These are phyloP conservation scores for Xylaria scruposa DNA, from an alignment of 495 filamentous ascomycete genomes.

Conservation along the genomic window DNA sequence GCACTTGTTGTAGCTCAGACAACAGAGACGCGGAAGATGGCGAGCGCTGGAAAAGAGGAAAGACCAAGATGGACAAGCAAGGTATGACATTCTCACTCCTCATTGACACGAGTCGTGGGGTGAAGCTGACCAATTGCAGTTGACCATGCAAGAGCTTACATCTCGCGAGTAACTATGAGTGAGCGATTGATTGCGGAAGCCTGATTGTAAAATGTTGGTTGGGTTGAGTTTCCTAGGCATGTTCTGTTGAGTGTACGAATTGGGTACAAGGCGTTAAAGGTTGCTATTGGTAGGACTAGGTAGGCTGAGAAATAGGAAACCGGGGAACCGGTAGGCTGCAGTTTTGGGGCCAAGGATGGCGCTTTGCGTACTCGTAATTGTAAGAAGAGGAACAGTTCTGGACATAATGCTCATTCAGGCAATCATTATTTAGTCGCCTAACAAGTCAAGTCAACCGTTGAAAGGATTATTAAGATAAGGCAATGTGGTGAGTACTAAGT, in stretches of 20 bases:
- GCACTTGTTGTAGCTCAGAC: constrained; percentile 32
- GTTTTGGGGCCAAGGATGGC: neutral
- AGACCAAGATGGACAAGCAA: constrained; percentile 37
- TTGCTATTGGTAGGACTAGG: constrained; percentile 3
- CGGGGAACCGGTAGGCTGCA: neutral
- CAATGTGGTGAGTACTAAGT: constrained; percentile 9
- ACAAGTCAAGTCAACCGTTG: neutral
- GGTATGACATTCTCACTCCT: constrained; percentile 26
- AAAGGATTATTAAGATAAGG: constrained; percentile 8
- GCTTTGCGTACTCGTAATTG: neutral
- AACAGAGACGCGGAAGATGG: neutral
- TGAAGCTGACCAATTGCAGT: constrained; percentile 25
- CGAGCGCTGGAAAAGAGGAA: constrained; percentile 9
- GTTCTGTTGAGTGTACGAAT: constrained; percentile 5
- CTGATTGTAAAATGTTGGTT: constrained; percentile 2
- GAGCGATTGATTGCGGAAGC: constrained; percentile 17
- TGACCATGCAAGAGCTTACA: constrained; percentile 21
- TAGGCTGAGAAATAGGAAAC: neutral
- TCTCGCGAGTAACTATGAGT: constrained; percentile 15
- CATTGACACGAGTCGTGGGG: neutral
- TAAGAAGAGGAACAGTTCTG: neutral
- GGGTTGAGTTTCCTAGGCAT: constrained; percentile 7
- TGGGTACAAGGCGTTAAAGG: constrained; percentile 16
- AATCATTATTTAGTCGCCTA: constrained; percentile 7
- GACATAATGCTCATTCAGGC: neutral